Conservation (phyloP, 179 eudicot genomes). For the Heliamphora pulchella region DNA sequence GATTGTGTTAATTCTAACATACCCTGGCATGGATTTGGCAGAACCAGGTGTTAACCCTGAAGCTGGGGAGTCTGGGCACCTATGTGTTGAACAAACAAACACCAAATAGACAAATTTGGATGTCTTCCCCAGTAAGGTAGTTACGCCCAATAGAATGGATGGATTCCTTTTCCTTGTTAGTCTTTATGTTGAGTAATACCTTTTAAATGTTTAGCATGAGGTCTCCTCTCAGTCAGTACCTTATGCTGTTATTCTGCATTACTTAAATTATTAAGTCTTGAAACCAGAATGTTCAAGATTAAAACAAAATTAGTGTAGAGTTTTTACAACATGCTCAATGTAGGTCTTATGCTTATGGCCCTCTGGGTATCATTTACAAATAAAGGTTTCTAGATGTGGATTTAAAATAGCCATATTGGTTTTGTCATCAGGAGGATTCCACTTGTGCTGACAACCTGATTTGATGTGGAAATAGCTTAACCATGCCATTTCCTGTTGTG, state of each 20-base stretch:
- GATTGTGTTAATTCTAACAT: conserved; percentile 10
- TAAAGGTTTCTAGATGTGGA: not conserved
- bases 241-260: not conserved
- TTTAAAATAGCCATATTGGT: not conserved
- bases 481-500: not conserved
- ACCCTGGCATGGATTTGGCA: conserved; percentile 23
- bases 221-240: not conserved
- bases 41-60: conserved; percentile 86
- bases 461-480: not conserved
- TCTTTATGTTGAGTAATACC: not conserved
- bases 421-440: not conserved
- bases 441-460: not conserved
- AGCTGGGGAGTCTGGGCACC: conserved; percentile 76
- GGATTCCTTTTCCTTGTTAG: not conserved
- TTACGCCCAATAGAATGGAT: not conserved
- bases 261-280: not conserved
- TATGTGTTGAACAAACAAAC: conserved; percentile 94
- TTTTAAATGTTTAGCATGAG: no score
- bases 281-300: not conserved
- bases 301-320: not conserved
- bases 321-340: not conserved
- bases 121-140: conserved; percentile 95
- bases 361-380: not conserved
- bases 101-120: conserved; percentile 90
- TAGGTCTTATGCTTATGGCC: not conserved